Percentiles rank a stretch among this genome's conserved stretches.
Evolutionary conservation across 2,329 filamentous ascomycete genomes (phyloP).

Genomic region (Orbilia ellipsospora): DNA sequence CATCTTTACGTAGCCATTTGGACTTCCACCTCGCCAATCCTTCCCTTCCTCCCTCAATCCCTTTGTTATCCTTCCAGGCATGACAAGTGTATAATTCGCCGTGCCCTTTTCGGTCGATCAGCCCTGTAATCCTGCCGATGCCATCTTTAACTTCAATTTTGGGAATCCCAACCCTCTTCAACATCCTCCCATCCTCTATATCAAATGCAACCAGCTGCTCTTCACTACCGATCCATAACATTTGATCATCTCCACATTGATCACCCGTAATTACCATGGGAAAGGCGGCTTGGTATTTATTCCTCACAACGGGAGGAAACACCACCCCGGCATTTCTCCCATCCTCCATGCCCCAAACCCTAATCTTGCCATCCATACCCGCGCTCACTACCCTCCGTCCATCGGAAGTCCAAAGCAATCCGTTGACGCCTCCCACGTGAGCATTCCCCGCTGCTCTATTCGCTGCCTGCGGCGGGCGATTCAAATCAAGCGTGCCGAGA

Average conservation of each 20-base stretch:
- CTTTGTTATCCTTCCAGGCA: constrained; percentile 14
- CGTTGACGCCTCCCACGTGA: constrained; percentile 85
- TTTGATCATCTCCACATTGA: constrained; percentile 74
- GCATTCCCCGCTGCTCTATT: constrained; percentile 68
- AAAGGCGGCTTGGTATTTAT: constrained; percentile 72
- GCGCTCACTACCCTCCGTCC: constrained; percentile 80
- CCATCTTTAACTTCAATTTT: constrained; percentile 63
- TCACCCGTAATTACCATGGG: constrained; percentile 69
- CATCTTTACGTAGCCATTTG: constrained; percentile 33
- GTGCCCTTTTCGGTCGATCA: constrained; percentile 18
- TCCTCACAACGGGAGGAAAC: constrained; percentile 85
- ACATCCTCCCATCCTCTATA: constrained; percentile 77
- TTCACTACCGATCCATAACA: constrained; percentile 68
- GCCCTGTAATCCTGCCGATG: constrained; percentile 41
- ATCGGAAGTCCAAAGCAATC: constrained; percentile 83
- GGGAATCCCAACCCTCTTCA: constrained; percentile 77
- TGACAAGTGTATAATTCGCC: constrained; percentile 48
- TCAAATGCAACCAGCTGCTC: constrained; percentile 68
- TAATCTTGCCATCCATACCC: constrained; percentile 83
- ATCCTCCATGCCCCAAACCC: constrained; percentile 84
- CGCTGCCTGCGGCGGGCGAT: constrained; percentile 61
- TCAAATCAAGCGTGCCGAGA: constrained; percentile 82
- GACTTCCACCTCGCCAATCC: constrained; percentile 36
- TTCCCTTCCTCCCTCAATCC: constrained; percentile 19
- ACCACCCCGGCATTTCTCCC: constrained; percentile 88